Evolutionary conservation across 2,329 filamentous ascomycete genomes (phyloP), one percentile per base, ranked within the genome.

Genomic region (Ciborinia camelliae): DNA sequence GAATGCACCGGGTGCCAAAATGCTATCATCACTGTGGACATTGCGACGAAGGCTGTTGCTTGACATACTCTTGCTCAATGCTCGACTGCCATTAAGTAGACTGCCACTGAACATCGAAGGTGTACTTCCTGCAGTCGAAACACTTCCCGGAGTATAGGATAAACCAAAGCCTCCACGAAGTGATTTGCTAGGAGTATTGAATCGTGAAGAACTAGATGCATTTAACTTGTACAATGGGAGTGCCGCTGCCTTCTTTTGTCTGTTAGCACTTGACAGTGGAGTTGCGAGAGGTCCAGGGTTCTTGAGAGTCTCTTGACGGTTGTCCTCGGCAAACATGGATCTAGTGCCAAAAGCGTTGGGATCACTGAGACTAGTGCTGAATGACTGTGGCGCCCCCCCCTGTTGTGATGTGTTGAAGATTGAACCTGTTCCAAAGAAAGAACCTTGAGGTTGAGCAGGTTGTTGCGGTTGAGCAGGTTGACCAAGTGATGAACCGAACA

Each of bases 201-300:
- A 88, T 55, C 92, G 89, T 28, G 90, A 89, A 10, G 90, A 88
- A 18, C 41, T 41, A 41, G 91, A 91, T 54, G 86, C 86, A 0
- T 92, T 94, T 69, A 96, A 84, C 78, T 93, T 95, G 80, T 94
- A 92, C 75, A 95, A 87, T 3, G 92, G 92, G 62, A 97, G 79
- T 51, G 94, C 90, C 12, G 90, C 89, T 69, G 85, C 87, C 75
- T 92, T 90, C 76, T 90, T 91, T 64, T 88, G 83, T 78, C 92
- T 94, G 45, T 80, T 79, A 63, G 82, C 85, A 68, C 87, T 89
- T 10, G 88, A 90, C 15, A 98, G 82, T 0, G 96, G 95, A 0
- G 94, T 98, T 10, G 94, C 95, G 69, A 99, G 83, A 3, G 96
- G 95, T 2, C 95, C 95, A 3, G 92, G 90, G 72, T 92, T 92